Conservation (phyloP, 768 basidiomycete genomes). For the Amanita inopinata region DNA sequence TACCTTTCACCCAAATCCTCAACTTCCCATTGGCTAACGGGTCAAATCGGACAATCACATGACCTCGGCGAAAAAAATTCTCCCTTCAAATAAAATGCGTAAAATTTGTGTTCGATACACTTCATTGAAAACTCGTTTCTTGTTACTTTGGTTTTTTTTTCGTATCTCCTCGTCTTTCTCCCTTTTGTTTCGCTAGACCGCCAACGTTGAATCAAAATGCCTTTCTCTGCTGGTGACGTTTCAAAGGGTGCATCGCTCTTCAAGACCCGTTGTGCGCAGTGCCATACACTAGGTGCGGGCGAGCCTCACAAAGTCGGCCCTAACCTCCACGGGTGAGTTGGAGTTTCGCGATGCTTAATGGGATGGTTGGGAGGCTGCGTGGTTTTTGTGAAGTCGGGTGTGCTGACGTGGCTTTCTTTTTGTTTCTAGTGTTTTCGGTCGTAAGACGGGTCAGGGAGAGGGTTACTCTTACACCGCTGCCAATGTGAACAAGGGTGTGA, state of each 20-base stretch:
- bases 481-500: slow-evolving; percentile 89
- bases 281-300: slow-evolving; percentile 77
- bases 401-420: slow-evolving; percentile 4
- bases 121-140: not conserved
- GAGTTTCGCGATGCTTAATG: not conserved
- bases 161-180: not conserved
- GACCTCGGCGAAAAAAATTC: not conserved
- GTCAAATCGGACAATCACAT: slow-evolving; percentile 2
- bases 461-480: slow-evolving; percentile 90
- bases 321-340: slow-evolving; percentile 81
- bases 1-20: no score
- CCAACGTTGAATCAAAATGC: not conserved
- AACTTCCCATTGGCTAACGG: slow-evolving; percentile 1
- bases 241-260: slow-evolving; percentile 89
- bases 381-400: not conserved
- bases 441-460: slow-evolving; percentile 77
- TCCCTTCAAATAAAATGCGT: not conserved
- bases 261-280: slow-evolving; percentile 93
- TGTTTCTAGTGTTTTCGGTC: slow-evolving; percentile 61
- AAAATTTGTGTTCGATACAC: not conserved
- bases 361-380: not conserved
- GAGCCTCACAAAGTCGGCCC: slow-evolving; percentile 89
- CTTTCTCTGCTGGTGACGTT: slow-evolving; percentile 52
- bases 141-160: not conserved
- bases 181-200: not conserved